Evolutionary conservation across 2,329 filamentous ascomycete genomes (phyloP), one percentile per base, ranked within the genome.

Genomic region (Tolypocladium amazonense): DNA sequence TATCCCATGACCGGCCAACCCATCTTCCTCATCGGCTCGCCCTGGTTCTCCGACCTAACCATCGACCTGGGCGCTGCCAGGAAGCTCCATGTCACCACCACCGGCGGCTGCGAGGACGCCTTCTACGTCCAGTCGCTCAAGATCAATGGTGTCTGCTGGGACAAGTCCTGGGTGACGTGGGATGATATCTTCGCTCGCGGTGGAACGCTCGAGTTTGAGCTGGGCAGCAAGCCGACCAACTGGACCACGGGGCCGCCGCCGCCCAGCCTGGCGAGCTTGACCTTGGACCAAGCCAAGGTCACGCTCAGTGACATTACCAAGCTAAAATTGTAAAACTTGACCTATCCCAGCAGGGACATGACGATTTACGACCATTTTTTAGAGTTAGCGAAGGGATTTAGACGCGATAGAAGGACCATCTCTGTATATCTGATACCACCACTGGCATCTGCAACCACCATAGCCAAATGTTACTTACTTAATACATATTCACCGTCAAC

Each of bases 1-100:
- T 88, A 88, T 64, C 87, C 86, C 1, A 74, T 89, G 62, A 87
- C 85, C 0, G 86, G 85, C 0, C 86, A 89, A 74, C 84, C 84
- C 0, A 87, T 83, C 1, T 89, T 88, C 68, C 74, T 89, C 20
- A 76, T 89, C 58, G 81, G 81, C 3, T 83, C 82, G 8, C 85
- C 86, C 0, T 88, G 83, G 83, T 85, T 87, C 67, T 71, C 72
- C 1, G 77, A 83, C 45, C 73, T 88, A 63, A 83, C 76, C 0
- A 81, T 90, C 59, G 72, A 81, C 41, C 76, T 89, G 1, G 83
- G 81, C 12, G 74, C 68, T 3, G 78, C 75, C 5, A 85, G 82
- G 68, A 77, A 67, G 30, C 74, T 89, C 33, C 69, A 71, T 2
- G 79, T 89, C 56, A 84, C 79, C 0, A 75, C 79, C 0, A 79